phyloP scores from a whole-genome alignment of 2,329 filamentous ascomycete genomes.

The Lasiodiplodia theobromae region DNA sequence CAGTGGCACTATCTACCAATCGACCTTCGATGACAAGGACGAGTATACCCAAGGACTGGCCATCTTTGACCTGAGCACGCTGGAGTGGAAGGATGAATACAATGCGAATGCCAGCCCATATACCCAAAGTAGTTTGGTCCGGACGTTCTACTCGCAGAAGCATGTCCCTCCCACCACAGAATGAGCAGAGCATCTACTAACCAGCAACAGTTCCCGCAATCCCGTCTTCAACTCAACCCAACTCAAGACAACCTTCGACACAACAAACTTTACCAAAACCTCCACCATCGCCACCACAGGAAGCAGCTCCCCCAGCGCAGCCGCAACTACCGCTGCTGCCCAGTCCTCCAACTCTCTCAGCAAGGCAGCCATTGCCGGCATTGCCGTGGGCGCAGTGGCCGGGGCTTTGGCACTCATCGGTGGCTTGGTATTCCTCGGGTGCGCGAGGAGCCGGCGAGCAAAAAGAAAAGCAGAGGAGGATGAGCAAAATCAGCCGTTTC shows the following conservation, averaged over 20 bases:
- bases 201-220: background rate
- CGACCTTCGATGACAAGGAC: conserved; percentile 14
- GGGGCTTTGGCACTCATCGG: background rate
- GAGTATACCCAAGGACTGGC: conserved; percentile 23
- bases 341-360: background rate
- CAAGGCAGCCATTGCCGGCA: background rate
- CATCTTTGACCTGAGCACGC: conserved; percentile 21
- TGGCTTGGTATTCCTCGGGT: background rate
- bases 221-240: background rate
- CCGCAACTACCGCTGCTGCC: background rate
- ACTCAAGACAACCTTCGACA: conserved; percentile 9
- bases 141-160: background rate
- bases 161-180: background rate
- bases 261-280: conserved; percentile 10
- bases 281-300: background rate
- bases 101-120: conserved; percentile 14
- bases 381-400: background rate
- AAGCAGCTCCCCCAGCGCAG: background rate
- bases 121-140: conserved; percentile 9
- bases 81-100: conserved; percentile 17
- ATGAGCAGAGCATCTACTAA: background rate
- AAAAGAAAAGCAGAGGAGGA: background rate
- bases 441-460: background rate
- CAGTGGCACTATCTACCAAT: conserved; percentile 1
- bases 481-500: background rate